Percentiles rank a stretch among this genome's conserved stretches.
These are phyloP conservation scores for Yamagishiella unicocca DNA, from an alignment of 139 green algal genomes.

Conservation along the genomic window DNA sequence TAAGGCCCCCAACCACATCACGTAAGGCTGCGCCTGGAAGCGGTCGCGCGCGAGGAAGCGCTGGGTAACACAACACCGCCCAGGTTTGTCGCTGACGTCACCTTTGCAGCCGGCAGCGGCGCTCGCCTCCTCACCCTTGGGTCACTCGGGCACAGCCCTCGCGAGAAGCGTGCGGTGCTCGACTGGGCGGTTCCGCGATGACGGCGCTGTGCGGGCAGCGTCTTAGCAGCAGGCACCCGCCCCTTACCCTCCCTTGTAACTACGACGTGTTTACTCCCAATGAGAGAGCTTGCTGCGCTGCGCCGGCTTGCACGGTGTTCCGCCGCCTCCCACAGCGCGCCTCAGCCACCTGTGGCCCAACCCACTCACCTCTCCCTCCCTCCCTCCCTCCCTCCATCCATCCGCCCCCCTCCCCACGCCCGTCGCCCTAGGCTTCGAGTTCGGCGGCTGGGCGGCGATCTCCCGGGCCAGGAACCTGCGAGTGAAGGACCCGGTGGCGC, in stretches of 20 bases:
- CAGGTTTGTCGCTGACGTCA: background rate
- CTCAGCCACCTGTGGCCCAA: background rate
- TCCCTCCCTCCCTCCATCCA: background rate
- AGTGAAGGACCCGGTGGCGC: background rate
- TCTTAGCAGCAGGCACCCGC: too few species aligned
- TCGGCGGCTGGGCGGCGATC: constrained; percentile 23
- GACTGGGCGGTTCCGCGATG: too few species aligned
- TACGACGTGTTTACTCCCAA: background rate
- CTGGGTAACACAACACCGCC: background rate
- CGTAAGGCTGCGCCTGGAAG: too few species aligned
- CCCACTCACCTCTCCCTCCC: background rate
- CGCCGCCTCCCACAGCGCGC: too few species aligned
- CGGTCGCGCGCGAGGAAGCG: background rate
- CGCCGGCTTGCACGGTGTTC: too few species aligned
- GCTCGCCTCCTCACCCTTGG: too few species aligned
- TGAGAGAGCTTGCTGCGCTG: background rate
- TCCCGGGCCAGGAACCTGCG: background rate
- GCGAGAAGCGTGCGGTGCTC: too few species aligned
- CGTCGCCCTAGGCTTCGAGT: background rate
- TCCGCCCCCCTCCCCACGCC: background rate
- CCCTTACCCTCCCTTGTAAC: background rate
- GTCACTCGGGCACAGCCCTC: too few species aligned
- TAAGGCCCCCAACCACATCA: too few species aligned
- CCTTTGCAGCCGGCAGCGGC: too few species aligned
- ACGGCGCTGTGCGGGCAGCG: too few species aligned